Conservation (phyloP, 2,329 filamentous ascomycete genomes). For the Fusarium virguliforme region DNA sequence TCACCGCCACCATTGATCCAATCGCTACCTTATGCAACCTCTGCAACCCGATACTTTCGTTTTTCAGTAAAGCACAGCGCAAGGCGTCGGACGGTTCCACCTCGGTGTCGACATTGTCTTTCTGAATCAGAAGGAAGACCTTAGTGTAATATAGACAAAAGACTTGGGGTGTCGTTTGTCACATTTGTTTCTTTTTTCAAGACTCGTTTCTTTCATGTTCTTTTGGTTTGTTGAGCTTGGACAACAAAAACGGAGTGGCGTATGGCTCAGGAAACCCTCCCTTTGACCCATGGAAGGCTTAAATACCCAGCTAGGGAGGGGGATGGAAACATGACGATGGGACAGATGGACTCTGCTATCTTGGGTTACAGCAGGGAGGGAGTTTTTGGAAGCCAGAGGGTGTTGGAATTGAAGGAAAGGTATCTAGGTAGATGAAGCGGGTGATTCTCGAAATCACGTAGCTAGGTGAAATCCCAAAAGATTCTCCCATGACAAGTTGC, state of each 20-base stretch:
- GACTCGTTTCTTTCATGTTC: constrained; percentile 29
- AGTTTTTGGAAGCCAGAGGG: constrained; percentile 44
- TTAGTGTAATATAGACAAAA: constrained; percentile 53
- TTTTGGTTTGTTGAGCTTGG: constrained; percentile 45
- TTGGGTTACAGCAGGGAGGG: constrained; percentile 48
- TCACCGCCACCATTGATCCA: constrained; percentile 31
- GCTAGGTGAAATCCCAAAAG: constrained; percentile 37
- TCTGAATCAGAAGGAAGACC: constrained; percentile 25
- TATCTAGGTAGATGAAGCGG: constrained; percentile 14
- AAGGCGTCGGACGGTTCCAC: constrained; percentile 46
- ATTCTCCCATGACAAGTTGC: constrained; percentile 11
- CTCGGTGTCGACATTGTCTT: constrained; percentile 36
- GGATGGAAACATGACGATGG: constrained; percentile 35
- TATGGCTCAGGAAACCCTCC: constrained; percentile 34
- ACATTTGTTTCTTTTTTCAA: constrained; percentile 39
- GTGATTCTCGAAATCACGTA: constrained; percentile 26
- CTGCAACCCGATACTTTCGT: constrained; percentile 39
- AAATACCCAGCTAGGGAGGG: constrained; percentile 38
- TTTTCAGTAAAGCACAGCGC: constrained; percentile 49
- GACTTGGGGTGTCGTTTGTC: constrained; percentile 31
- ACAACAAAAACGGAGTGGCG: constrained; percentile 49
- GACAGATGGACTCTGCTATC: constrained; percentile 40
- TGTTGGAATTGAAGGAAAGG: constrained; percentile 33
- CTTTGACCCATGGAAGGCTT: constrained; percentile 40
- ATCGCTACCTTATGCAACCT: constrained; percentile 38